Conservation (phyloP, 2,329 filamentous ascomycete genomes). For the Exophiala sp. region DNA sequence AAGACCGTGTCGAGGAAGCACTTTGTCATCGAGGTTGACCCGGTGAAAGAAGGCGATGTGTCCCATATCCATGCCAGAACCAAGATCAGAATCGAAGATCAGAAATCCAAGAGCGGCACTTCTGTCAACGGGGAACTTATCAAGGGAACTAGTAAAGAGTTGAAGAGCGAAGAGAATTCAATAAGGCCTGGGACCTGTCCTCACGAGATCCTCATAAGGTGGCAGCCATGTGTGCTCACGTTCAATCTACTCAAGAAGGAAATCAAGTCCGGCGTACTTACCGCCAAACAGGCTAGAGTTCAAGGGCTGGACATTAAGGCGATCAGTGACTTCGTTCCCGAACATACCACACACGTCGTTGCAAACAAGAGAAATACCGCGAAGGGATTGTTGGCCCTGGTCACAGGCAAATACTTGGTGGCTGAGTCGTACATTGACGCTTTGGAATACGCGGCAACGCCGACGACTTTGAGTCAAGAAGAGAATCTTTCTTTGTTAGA, state of each 20-base stretch:
- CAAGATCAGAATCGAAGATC: conserved; percentile 66
- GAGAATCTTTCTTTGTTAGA: conserved; percentile 59
- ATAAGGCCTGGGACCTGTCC: conserved; percentile 68
- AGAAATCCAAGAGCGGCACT: conserved; percentile 79
- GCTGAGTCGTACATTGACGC: conserved; percentile 66
- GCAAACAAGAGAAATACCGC: conserved; percentile 85
- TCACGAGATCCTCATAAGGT: conserved; percentile 58
- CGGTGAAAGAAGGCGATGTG: conserved; percentile 60
- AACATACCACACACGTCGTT: conserved; percentile 77
- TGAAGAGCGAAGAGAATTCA: conserved; percentile 55
- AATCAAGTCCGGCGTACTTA: conserved; percentile 59
- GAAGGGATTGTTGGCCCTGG: conserved; percentile 77
- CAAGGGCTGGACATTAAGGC: conserved; percentile 88
- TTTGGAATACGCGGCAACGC: conserved; percentile 55
- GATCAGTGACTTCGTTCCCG: conserved; percentile 62
- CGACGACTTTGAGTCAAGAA: conserved; percentile 46
- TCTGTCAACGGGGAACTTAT: conserved; percentile 66
- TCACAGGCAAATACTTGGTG: conserved; percentile 74
- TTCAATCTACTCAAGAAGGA: conserved; percentile 71
- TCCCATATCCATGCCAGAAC: conserved; percentile 61
- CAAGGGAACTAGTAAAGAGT: conserved; percentile 48
- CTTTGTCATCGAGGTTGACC: conserved; percentile 66
- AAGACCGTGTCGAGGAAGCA: conserved; percentile 86
- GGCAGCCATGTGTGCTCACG: conserved; percentile 73
- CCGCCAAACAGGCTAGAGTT: conserved; percentile 57